Base-by-base conservation (phyloP, 2,329 filamentous ascomycete species). In the Monosporascus cannonballus region DNA sequence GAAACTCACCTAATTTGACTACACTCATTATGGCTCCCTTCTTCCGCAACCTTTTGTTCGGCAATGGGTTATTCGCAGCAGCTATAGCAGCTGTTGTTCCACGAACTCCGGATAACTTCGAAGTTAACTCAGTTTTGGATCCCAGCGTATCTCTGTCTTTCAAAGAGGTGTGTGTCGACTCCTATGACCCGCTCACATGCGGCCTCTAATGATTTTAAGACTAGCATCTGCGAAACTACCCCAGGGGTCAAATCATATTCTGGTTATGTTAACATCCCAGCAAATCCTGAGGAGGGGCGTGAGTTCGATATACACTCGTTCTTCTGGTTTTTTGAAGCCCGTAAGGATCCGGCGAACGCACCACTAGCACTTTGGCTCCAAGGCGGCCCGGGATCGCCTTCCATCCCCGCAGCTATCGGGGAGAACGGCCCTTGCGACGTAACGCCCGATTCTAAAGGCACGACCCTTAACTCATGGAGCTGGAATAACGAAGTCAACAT, bases 341-440 rank as follows among this genome's bases (percentile, higher is more conserved):
- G 79, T 2, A 71, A 77, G 49, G 67, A 76, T 54, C 72, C 80
- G 1, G 59, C 62, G 6, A 77, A 76, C 45, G 80, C 80, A 2
- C 81, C 81, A 0, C 65, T 85, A 27, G 78, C 79, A 0, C 76
- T 84, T n/a, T 85, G 80, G 76, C 75, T 85, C 62, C 80, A 81
- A 51, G 80, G 81, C 17, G 83, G 83, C 0, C 81, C 83, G 2
- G 83, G 81, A 9, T 73, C 73, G 6, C 76, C 74, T 17, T 81
- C 77, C 8, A 76, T 84, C 71, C 76, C 81, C 51, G 2, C 71
- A 78, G 59, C 71, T 73, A 51, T 77, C 77, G 62, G 69, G 15
- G 51, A 48, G 30, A 52, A 52, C 44, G 73, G 73, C 18, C 79
- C 79, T 9, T 84, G 80, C 61, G 65, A 66, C 24, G 68, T 84